Evolutionary conservation across 192 early-diverging fungal species (phyloP).

Genomic region (Gigaspora rosea): DNA sequence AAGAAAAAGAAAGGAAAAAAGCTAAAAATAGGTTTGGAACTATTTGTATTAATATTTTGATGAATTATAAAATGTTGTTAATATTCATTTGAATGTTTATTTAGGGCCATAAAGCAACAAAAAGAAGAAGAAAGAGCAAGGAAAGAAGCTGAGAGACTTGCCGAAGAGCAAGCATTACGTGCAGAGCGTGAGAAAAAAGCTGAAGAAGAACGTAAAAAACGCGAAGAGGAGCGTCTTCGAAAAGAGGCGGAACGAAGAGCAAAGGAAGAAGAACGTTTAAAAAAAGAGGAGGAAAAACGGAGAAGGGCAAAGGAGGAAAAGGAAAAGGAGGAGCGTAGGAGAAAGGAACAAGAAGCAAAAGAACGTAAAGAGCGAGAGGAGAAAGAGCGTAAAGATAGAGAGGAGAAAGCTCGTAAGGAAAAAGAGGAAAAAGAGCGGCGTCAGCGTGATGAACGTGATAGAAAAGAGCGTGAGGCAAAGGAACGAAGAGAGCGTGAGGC

Average conservation of each 20-base stretch:
- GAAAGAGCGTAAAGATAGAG: conserved; percentile 41
- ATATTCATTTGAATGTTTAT: neutral
- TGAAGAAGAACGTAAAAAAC: conserved; percentile 63
- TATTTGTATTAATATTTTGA: neutral
- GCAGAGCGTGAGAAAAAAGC: conserved; percentile 52
- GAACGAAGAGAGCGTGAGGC: conserved; percentile 59
- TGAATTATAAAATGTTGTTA: neutral
- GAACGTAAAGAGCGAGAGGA: conserved; percentile 44
- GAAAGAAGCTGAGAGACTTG: conserved; percentile 56
- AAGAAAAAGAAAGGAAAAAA: conserved; percentile 73
- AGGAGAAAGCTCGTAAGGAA: conserved; percentile 40
- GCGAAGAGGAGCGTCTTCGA: conserved; percentile 59
- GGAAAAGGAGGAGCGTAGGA: conserved; percentile 51
- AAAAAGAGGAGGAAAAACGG: conserved; percentile 45
- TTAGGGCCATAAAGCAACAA: conserved; percentile 69
- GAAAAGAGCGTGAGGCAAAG: conserved; percentile 50
- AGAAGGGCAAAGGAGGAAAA: conserved; percentile 34
- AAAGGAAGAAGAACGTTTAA: conserved; percentile 47
- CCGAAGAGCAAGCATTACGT: conserved; percentile 46
- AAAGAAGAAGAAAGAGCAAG: conserved; percentile 66
- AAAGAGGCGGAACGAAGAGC: conserved; percentile 59
- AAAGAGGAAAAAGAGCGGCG: conserved; percentile 42
- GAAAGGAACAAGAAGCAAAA: conserved; percentile 64
- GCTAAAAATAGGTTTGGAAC: conserved; percentile 68
- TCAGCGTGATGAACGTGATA: conserved; percentile 47